Evolutionary conservation across 148 eudicot species (phyloP), one percentile per base, ranked within the genome.

Genomic region (Cornus florida): DNA sequence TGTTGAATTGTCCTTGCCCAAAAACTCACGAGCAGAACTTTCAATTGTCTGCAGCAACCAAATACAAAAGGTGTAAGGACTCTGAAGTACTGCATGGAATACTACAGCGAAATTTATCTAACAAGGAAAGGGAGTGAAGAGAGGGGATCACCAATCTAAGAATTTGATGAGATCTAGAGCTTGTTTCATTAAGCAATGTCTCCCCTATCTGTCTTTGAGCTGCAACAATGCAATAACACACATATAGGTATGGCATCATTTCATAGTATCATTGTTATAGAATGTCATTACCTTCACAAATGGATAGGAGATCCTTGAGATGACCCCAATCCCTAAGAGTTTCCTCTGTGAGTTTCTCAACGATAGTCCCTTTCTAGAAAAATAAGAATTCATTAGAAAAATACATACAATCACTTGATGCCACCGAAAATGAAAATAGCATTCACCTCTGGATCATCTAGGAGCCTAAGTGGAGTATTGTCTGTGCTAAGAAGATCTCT

Each of bases 131-230:
- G 74, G 38, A 74, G 60, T 60, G 60, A 68, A 68, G 41, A 22
- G 70, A 69, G 75, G 33, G 31, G 66, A 79, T 74, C 77, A 94
- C 98, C 91, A 94, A 79, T 88, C 91, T 90, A 23, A 94, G 93
- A 75, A 94, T 94, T 82, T 94, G 98, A 87, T 94, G 98, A 77
- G 98, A 94, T 83, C 98, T 85, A 32, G 98, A 94, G 85, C 98
- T 94, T 67, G 91, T 91, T 82, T 94, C 94, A 86, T 94, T 94
- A 83, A 94, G 78, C 60, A 90, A 87, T 22, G 98, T 94, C 86
- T 94, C 98, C 73, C 97, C 98, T 65, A 91, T 80, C 89, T 90
- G 83, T 85, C 98, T 89, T 83, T 88, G 97, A 83, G 97, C 98
- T 94, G 87, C 75, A 79, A 83, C 13, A 70, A 67, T 48, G 32